Conservation (phyloP, 2,329 filamentous ascomycete species). For the Arthrobotrys sphaeroides region DNA sequence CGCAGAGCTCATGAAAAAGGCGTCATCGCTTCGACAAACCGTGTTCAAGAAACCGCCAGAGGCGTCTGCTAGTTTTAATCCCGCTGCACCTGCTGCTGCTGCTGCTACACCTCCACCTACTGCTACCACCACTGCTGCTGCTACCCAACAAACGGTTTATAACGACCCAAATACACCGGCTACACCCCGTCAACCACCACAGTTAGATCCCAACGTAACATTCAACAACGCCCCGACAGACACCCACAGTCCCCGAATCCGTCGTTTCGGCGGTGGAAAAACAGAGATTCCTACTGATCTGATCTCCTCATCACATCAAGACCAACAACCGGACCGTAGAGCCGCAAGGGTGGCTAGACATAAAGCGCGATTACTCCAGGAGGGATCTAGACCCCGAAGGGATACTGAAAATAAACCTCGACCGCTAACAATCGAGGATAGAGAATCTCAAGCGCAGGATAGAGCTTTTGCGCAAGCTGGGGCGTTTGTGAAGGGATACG, state of each 20-base stretch:
- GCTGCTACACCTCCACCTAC: not conserved
- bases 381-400: not conserved
- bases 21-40: conserved; percentile 8
- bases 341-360: not conserved
- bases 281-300: conserved; percentile 1
- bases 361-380: conserved; percentile 10
- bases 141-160: not conserved
- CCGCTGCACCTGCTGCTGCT: not conserved
- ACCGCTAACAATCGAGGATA: conserved; percentile 9
- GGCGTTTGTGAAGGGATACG: not conserved
- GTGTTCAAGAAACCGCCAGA: conserved; percentile 19
- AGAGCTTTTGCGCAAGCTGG: conserved; percentile 11
- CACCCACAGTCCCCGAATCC: not conserved
- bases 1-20: conserved; percentile 36
- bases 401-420: not conserved
- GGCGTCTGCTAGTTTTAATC: not conserved
- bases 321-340: not conserved
- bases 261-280: not conserved
- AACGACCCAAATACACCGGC: not conserved
- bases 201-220: not conserved
- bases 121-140: not conserved
- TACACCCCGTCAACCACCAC: not conserved
- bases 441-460: conserved; percentile 16
- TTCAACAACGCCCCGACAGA: not conserved
- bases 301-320: conserved; percentile 5